phyloP scores from a whole-genome alignment of 2,329 filamentous ascomycete species.

The Waltergamsia citrina region DNA sequence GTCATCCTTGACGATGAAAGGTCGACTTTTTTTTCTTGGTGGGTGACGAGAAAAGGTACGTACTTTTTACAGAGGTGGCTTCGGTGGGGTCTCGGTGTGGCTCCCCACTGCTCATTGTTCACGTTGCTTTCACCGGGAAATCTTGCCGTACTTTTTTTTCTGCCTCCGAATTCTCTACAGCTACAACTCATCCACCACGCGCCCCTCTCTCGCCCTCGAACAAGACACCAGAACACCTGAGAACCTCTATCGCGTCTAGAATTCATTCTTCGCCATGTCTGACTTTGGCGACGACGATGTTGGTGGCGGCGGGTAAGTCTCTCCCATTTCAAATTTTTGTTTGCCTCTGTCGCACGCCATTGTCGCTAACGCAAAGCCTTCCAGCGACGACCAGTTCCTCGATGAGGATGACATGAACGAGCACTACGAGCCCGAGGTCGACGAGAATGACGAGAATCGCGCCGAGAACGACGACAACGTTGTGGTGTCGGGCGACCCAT shows the following conservation, averaged over 20 bases:
- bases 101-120: neutral
- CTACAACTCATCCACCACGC: conserved; percentile 1
- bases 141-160: conserved; percentile 3
- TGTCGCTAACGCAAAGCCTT: conserved; percentile 1
- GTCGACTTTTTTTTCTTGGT: conserved; percentile 16
- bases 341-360: neutral
- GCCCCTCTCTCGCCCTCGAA: neutral
- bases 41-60: conserved; percentile 17
- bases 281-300: conserved; percentile 62
- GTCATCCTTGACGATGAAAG: too few species aligned
- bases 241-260: neutral
- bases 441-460: conserved; percentile 45
- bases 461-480: conserved; percentile 48
- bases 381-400: conserved; percentile 60
- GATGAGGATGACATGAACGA: conserved; percentile 60
- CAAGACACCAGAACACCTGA: neutral
- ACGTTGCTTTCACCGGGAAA: neutral
- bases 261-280: conserved; percentile 48
- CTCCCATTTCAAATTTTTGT: neutral
- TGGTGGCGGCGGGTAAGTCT: conserved; percentile 45
- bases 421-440: conserved; percentile 47
- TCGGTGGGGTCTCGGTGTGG: conserved; percentile 8
- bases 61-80: neutral
- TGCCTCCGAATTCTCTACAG: neutral
- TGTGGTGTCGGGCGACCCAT: conserved; percentile 51